Conservation (phyloP, 176 grass and related monocot genomes). For the Juncus inflexus region DNA sequence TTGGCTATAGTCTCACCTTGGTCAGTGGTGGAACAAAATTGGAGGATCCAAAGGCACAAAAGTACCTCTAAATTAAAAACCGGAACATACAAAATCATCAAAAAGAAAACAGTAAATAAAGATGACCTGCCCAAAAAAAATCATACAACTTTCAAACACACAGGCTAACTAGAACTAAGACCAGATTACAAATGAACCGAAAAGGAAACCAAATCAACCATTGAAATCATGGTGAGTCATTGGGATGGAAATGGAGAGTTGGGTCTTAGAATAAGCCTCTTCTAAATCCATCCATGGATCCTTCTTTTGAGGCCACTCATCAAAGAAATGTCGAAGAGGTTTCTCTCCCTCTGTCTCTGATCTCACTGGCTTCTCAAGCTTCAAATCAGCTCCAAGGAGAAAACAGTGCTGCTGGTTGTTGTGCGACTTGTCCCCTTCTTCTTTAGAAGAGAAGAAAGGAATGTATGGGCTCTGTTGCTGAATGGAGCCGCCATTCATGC, state of each 20-base stretch:
- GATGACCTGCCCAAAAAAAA: slow-evolving; percentile 14
- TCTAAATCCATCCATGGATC: slow-evolving; percentile 63
- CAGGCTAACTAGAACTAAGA: neutral
- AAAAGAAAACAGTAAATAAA: slow-evolving; percentile 16
- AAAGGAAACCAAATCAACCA: slow-evolving; percentile 17
- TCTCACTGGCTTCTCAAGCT: slow-evolving; percentile 53
- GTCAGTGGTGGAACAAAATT: slow-evolving; percentile 28
- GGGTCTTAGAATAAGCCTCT: slow-evolving; percentile 39
- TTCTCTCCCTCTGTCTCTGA: slow-evolving; percentile 32
- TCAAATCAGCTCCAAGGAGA: slow-evolving; percentile 61
- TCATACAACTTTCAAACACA: too few relatives aligned
- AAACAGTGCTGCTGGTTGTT: slow-evolving; percentile 89
- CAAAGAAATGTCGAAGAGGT: slow-evolving; percentile 77
- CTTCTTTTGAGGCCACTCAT: slow-evolving; percentile 83
- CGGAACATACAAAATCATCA: neutral
- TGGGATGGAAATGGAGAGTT: slow-evolving; percentile 42
- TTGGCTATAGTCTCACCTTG: neutral
- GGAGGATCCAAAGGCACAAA: slow-evolving; percentile 11
- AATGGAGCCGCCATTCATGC: slow-evolving; percentile 30
- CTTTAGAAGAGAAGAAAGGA: slow-evolving; percentile 23
- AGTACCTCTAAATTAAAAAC: slow-evolving; percentile 14
- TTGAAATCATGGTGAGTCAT: slow-evolving; percentile 37
- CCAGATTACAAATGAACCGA: neutral
- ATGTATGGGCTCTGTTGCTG: slow-evolving; percentile 36
- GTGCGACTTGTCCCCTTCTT: slow-evolving; percentile 39